phyloP scores from a whole-genome alignment of 164 flowering plant genomes.

The Stephania japonica region DNA sequence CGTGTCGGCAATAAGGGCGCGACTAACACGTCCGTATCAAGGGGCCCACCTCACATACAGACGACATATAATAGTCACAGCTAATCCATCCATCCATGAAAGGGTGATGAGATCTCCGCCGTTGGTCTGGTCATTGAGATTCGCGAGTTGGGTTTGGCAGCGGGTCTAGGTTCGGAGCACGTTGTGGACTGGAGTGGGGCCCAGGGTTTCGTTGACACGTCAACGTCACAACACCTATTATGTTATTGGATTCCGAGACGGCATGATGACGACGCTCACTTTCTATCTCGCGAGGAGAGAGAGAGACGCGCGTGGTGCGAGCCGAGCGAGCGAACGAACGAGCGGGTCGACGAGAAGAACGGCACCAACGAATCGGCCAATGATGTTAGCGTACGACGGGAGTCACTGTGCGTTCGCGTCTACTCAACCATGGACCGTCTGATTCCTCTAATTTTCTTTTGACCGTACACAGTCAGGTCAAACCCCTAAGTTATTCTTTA shows the following conservation, averaged over 20 bases:
- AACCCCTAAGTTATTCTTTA: not conserved
- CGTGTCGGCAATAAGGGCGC: conserved; percentile 10
- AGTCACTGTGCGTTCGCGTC: not conserved
- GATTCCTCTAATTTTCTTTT: not conserved
- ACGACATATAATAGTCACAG: not conserved
- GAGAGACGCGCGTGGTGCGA: too few species aligned
- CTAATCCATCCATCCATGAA: not conserved
- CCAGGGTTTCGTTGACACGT: conserved; percentile 3
- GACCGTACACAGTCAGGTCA: not conserved
- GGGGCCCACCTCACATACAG: not conserved
- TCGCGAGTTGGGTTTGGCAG: not conserved
- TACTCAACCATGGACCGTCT: not conserved
- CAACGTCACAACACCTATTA: conserved; percentile 3
- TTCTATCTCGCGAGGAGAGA: not conserved
- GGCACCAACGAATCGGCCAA: not conserved
- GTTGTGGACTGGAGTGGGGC: not conserved
- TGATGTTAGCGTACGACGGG: not conserved
- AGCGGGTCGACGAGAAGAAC: not conserved
- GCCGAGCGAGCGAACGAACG: not conserved
- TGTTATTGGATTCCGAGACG: not conserved
- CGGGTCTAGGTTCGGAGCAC: not conserved
- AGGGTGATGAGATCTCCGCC: not conserved
- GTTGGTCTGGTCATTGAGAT: not conserved
- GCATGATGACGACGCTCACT: conserved; percentile 4
- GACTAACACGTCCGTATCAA: not conserved